phyloP scores from a whole-genome alignment of 2,329 filamentous ascomycete species.

The Bimuria novae-zelandiae region DNA sequence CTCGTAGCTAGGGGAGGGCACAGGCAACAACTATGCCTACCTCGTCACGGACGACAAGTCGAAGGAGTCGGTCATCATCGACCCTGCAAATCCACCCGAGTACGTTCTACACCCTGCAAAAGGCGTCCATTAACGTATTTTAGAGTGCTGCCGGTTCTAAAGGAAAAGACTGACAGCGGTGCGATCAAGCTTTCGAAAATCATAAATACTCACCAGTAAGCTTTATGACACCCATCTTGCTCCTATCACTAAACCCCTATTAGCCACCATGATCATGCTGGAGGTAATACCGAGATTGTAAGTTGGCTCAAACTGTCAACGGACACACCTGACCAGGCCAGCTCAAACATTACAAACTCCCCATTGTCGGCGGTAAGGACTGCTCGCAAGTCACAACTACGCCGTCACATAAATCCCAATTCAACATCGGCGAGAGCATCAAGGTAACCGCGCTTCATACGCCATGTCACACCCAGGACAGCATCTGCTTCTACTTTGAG shows the following conservation, averaged over 20 bases:
- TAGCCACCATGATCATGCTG: slow-evolving; percentile 93
- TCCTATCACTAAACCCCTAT: slow-evolving; percentile 13
- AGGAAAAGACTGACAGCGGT: slow-evolving; percentile 71
- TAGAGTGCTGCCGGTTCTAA: slow-evolving; percentile 68
- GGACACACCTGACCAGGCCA: slow-evolving; percentile 27
- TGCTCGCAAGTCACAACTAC: slow-evolving; percentile 80
- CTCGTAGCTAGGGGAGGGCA: slow-evolving; percentile 68
- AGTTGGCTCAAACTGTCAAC: neutral
- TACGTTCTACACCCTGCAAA: slow-evolving; percentile 51
- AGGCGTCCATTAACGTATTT: neutral
- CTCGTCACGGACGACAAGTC: slow-evolving; percentile 56
- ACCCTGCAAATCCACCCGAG: slow-evolving; percentile 80
- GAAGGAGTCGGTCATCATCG: slow-evolving; percentile 66
- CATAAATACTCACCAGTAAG: slow-evolving; percentile 96
- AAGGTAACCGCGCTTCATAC: slow-evolving; percentile 87
- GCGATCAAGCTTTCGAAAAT: slow-evolving; percentile 85
- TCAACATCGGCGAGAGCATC: slow-evolving; percentile 81
- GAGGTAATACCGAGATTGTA: slow-evolving; percentile 84
- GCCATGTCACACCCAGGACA: slow-evolving; percentile 97
- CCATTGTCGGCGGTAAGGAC: slow-evolving; percentile 85
- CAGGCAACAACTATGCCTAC: slow-evolving; percentile 83
- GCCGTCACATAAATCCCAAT: slow-evolving; percentile 74
- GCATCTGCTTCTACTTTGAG: slow-evolving; percentile 92
- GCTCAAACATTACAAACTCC: slow-evolving; percentile 66
- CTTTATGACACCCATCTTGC: slow-evolving; percentile 7